These are phyloP conservation scores for Rhodocollybia butyracea DNA, from an alignment of 768 basidiomycete species.

Conservation along the genomic window DNA sequence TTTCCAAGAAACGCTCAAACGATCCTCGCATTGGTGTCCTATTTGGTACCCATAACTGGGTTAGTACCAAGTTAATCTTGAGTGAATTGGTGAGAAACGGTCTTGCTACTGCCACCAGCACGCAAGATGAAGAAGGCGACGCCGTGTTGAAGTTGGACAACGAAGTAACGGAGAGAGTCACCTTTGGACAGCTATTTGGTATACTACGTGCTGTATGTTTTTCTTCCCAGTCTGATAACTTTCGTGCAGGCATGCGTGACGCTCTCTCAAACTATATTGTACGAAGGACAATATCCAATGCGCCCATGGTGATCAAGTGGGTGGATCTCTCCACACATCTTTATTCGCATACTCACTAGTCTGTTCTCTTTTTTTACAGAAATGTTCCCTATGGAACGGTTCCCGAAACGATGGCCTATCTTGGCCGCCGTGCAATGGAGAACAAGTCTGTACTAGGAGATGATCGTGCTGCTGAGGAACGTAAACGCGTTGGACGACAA, in stretches of 20 bases:
- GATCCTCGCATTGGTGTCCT: slow-evolving; percentile 55
- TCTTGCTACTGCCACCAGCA: slow-evolving; percentile 37
- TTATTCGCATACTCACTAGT: neutral
- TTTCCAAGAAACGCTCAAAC: neutral
- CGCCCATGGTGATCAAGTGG: slow-evolving; percentile 77
- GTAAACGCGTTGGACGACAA: slow-evolving; percentile 49
- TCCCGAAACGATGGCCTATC: slow-evolving; percentile 77
- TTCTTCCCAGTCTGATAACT: neutral
- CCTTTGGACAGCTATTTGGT: slow-evolving; percentile 86
- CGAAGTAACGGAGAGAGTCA: slow-evolving; percentile 60
- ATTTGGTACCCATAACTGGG: slow-evolving; percentile 87
- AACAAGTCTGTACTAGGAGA: slow-evolving; percentile 85
- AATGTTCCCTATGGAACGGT: slow-evolving; percentile 78
- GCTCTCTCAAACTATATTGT: slow-evolving; percentile 72
- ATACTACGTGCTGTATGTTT: slow-evolving; percentile 14
- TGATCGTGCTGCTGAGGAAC: slow-evolving; percentile 65
- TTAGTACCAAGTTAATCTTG: slow-evolving; percentile 59
- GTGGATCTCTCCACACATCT: slow-evolving; percentile 6
- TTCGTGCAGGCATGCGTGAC: slow-evolving; percentile 74
- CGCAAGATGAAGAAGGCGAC: slow-evolving; percentile 20
- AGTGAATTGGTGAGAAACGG: slow-evolving; percentile 54
- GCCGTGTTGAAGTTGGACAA: slow-evolving; percentile 37
- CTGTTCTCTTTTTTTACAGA: slow-evolving; percentile 20
- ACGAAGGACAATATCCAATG: slow-evolving; percentile 39
- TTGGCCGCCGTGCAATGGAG: slow-evolving; percentile 85